phyloP scores from a whole-genome alignment of 1,284 basidiomycete genomes.

The Psilocybe mexicana region DNA sequence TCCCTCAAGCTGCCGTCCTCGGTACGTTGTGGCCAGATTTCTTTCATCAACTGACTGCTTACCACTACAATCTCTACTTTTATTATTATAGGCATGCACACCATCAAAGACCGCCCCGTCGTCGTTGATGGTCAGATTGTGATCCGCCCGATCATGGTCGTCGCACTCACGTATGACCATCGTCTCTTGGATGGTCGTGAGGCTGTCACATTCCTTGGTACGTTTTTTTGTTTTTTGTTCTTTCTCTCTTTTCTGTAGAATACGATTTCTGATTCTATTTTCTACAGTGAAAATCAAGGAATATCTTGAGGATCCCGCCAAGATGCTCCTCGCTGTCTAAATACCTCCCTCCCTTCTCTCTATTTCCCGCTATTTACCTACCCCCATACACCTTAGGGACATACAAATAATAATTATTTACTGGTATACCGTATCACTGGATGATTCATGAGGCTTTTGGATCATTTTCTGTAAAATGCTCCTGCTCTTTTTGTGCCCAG shows the following conservation, averaged over 20 bases:
- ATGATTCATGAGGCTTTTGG: no score
- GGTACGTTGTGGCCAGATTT: constrained; percentile 41
- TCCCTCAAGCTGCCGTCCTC: constrained; percentile 93
- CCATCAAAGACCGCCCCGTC: constrained; percentile 93
- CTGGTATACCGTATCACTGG: no score
- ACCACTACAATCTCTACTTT: background rate
- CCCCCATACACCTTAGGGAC: no score
- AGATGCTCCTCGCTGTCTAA: constrained; percentile 48
- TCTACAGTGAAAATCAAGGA: constrained; percentile 48
- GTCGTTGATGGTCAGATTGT: constrained; percentile 95
- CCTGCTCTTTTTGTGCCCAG: no score
- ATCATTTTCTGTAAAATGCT: no score
- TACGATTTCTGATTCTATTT: no score
- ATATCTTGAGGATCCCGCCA: constrained; percentile 58
- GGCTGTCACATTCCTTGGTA: constrained; percentile 96
- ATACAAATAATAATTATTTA: no score
- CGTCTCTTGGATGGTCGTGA: constrained; percentile 94
- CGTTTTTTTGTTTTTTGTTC: constrained; percentile 27
- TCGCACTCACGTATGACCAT: constrained; percentile 96
- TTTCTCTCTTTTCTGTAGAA: no score
- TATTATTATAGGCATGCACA: constrained; percentile 76
- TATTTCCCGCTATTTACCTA: no score
- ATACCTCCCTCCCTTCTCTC: no score
- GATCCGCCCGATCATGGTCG: constrained; percentile 95
- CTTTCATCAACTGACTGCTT: no score